These are phyloP conservation scores for Pichia terricola DNA, from an alignment of 1,139 yeast genomes.

Conservation along the genomic window DNA sequence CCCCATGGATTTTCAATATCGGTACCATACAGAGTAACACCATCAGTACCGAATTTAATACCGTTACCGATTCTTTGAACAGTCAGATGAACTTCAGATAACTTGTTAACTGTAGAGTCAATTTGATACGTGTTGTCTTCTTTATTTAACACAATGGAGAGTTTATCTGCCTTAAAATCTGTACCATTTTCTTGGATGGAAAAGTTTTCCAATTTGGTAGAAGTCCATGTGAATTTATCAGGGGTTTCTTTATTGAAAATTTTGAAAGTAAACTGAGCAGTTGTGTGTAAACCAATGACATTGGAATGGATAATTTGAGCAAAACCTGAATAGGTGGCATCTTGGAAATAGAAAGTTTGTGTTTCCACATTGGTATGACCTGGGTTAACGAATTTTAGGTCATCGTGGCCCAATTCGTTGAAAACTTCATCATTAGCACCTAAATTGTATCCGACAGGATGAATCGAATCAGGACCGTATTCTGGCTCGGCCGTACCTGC, in stretches of 20 bases:
- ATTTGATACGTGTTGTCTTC: conserved; percentile 43
- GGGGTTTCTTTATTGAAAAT: conserved; percentile 47
- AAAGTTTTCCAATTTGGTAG: conserved; percentile 79
- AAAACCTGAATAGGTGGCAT: conserved; percentile 66
- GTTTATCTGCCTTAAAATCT: conserved; percentile 66
- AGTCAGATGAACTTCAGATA: conserved; percentile 63
- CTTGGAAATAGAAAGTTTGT: conserved; percentile 76
- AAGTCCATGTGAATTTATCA: conserved; percentile 66
- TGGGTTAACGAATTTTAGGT: conserved; percentile 70
- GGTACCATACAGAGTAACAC: conserved; percentile 76
- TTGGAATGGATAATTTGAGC: conserved; percentile 93
- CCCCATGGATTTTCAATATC: conserved; percentile 90
- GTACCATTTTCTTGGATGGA: conserved; percentile 45
- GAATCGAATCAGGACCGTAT: conserved; percentile 87
- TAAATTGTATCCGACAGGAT: conserved; percentile 53
- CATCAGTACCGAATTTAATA: conserved; percentile 83
- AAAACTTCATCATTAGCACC: conserved; percentile 41
- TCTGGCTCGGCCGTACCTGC: conserved; percentile 98
- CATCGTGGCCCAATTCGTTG: conserved; percentile 43
- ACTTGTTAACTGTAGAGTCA: conserved; percentile 56
- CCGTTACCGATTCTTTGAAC: conserved; percentile 65
- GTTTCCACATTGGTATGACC: conserved; percentile 88
- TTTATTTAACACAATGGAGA: conserved; percentile 53
- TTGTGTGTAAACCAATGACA: conserved; percentile 78
- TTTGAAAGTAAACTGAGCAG: conserved; percentile 92